These are phyloP conservation scores for Aspergillus sp. DNA, from an alignment of 2,329 filamentous ascomycete genomes.

Conservation along the genomic window DNA sequence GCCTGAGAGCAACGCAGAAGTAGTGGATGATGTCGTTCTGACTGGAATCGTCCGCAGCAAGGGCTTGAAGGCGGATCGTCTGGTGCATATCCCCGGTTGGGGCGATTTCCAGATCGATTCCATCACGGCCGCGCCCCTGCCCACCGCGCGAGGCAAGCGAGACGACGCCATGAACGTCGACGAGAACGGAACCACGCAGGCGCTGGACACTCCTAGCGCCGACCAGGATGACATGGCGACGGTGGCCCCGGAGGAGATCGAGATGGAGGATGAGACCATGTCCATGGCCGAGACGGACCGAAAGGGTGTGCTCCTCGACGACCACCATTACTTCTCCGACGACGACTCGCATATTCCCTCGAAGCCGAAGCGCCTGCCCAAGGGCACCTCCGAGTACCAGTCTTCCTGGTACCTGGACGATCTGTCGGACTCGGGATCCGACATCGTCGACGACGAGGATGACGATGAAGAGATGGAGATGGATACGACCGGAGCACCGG, in stretches of 20 bases:
- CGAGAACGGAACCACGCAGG: constrained; percentile 47
- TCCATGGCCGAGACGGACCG: constrained; percentile 56
- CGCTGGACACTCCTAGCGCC: constrained; percentile 70
- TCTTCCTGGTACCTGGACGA: constrained; percentile 88
- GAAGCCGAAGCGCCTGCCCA: constrained; percentile 73
- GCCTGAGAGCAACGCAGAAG: constrained; percentile 52
- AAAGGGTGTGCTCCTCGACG: constrained; percentile 90
- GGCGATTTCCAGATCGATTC: constrained; percentile 90
- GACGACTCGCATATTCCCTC: constrained; percentile 64
- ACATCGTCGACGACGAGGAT: constrained; percentile 70
- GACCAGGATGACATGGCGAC: constrained; percentile 81
- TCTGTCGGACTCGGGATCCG: constrained; percentile 80
- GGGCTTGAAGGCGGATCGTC: constrained; percentile 81
- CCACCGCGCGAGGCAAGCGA: constrained; percentile 52
- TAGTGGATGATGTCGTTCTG: constrained; percentile 62
- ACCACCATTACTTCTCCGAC: constrained; percentile 97
- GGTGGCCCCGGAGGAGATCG: constrained; percentile 80
- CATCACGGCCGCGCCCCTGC: constrained; percentile 73
- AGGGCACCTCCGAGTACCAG: constrained; percentile 91
- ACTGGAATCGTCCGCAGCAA: constrained; percentile 85
- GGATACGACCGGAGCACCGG: constrained; percentile 63
- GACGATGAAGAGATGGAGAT: constrained; percentile 53
- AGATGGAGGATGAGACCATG: constrained; percentile 69
- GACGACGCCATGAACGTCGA: constrained; percentile 68
- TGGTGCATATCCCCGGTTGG: constrained; percentile 91